Evolutionary conservation across 2,329 filamentous ascomycete species (phyloP).

Genomic region (Verticillium longisporum): DNA sequence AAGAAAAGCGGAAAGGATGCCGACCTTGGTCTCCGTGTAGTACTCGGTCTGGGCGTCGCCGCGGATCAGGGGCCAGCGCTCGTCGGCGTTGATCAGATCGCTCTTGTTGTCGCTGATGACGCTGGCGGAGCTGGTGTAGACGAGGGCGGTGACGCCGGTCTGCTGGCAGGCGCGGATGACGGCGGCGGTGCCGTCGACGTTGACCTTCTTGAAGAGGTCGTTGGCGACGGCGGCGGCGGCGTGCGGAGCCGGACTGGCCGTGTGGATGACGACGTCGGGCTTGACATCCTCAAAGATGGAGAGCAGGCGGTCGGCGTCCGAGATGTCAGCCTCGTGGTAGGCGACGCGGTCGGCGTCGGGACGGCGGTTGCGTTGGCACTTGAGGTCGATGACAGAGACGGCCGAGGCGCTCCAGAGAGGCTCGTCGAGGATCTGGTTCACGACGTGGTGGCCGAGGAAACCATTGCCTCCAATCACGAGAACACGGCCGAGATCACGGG

Average conservation of each 20-base stretch:
- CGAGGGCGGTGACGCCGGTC: conserved; percentile 69
- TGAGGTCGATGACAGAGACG: conserved; percentile 67
- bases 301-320: conserved; percentile 53
- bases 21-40: conserved; percentile 86
- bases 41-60: conserved; percentile 68
- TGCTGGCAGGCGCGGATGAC: conserved; percentile 68
- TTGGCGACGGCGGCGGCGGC: conserved; percentile 46
- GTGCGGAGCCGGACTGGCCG: conserved; percentile 64
- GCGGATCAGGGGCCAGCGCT: conserved; percentile 70
- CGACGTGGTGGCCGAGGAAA: conserved; percentile 77
- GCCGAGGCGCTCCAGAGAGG: conserved; percentile 34
- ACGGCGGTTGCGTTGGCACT: conserved; percentile 62
- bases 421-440: conserved; percentile 59
- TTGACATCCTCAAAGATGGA: conserved; percentile 57
- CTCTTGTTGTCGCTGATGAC: conserved; percentile 75
- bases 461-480: conserved; percentile 79
- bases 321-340: conserved; percentile 76
- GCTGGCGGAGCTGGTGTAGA: conserved; percentile 87
- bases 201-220: conserved; percentile 70
- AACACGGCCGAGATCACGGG: conserved; percentile 53
- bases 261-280: conserved; percentile 86
- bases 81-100: conserved; percentile 79
- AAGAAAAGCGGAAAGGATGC: background rate
- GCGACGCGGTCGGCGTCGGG: conserved; percentile 45
- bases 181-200: conserved; percentile 77